phyloP scores from a whole-genome alignment of 768 basidiomycete genomes.

The Phaeotremella fagi region DNA sequence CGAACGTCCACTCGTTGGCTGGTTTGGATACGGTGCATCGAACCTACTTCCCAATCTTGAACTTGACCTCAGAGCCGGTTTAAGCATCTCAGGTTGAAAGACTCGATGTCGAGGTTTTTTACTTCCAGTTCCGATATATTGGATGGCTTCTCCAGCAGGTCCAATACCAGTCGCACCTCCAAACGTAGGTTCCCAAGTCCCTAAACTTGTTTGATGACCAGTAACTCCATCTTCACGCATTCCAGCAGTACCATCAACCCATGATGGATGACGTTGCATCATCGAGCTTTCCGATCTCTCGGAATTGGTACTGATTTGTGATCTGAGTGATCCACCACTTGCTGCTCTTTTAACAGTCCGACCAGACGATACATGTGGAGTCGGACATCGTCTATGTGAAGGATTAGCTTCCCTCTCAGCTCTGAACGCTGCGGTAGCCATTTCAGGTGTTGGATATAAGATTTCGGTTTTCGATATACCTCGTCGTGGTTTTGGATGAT shows the following conservation, averaged over 20 bases:
- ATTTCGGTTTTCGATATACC: conserved; percentile 13
- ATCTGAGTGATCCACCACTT: conserved; percentile 16
- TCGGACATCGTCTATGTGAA: conserved; percentile 28
- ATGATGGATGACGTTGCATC: conserved; percentile 1
- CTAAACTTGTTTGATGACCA: conserved; percentile 1
- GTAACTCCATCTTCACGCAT: background rate
- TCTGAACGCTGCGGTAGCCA: conserved; percentile 26
- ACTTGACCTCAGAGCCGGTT: conserved; percentile 23
- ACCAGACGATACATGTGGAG: conserved; percentile 21
- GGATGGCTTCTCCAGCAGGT: conserved; percentile 38
- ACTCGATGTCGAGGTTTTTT: conserved; percentile 37
- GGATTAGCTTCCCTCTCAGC: conserved; percentile 19
- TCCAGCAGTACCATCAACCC: too few relatives aligned
- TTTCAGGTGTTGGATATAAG: conserved; percentile 27
- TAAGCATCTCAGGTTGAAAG: conserved; percentile 27
- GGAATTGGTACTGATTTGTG: conserved; percentile 29
- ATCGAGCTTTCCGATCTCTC: background rate
- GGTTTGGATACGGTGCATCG: too few relatives aligned
- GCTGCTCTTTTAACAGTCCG: background rate
- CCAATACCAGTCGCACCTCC: conserved; percentile 25
- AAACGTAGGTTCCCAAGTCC: conserved; percentile 26
- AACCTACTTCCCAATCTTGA: too few relatives aligned
- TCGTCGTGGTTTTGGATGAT: background rate
- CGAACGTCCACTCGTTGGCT: background rate
- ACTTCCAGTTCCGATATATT: conserved; percentile 34